These are phyloP conservation scores for Monosporozyma yasuniensis DNA, from an alignment of 805 yeast genomes.

Conservation along the genomic window DNA sequence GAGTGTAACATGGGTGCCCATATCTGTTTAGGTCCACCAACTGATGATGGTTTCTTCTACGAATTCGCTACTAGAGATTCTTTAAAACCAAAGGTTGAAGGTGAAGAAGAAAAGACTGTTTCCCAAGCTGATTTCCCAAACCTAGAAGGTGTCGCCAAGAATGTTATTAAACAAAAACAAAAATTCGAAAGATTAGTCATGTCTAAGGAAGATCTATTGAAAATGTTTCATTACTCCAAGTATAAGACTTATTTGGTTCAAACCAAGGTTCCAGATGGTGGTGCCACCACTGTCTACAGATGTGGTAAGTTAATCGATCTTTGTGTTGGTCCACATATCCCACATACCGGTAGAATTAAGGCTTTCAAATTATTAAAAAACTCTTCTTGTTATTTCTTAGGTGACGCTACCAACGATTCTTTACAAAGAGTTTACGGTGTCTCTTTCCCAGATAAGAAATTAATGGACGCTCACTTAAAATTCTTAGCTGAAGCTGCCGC, in stretches of 20 bases:
- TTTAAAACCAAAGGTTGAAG: constrained; percentile 38
- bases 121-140: constrained; percentile 74
- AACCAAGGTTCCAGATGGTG: constrained; percentile 90
- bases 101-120: constrained; percentile 69
- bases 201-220: constrained; percentile 81
- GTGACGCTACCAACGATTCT: constrained; percentile 87
- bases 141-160: constrained; percentile 79
- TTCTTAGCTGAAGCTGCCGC: constrained; percentile 92
- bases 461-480: constrained; percentile 88
- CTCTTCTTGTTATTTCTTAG: constrained; percentile 92
- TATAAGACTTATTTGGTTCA: constrained; percentile 83
- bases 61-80: constrained; percentile 67
- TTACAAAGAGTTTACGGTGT: constrained; percentile 96
- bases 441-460: constrained; percentile 96
- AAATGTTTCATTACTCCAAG: constrained; percentile 93
- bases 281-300: constrained; percentile 92
- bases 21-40: constrained; percentile 91
- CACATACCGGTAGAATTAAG: constrained; percentile 94
- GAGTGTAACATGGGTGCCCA: constrained; percentile 95
- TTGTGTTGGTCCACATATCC: constrained; percentile 96
- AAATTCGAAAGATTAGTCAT: constrained; percentile 87
- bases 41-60: constrained; percentile 94
- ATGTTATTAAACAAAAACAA: constrained; percentile 90
- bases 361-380: constrained; percentile 89
- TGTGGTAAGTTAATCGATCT: constrained; percentile 96